Evolutionary conservation across 2,329 filamentous ascomycete species (phyloP), one percentile per base, ranked within the genome.

Genomic region (Aspergillus floridensis): DNA sequence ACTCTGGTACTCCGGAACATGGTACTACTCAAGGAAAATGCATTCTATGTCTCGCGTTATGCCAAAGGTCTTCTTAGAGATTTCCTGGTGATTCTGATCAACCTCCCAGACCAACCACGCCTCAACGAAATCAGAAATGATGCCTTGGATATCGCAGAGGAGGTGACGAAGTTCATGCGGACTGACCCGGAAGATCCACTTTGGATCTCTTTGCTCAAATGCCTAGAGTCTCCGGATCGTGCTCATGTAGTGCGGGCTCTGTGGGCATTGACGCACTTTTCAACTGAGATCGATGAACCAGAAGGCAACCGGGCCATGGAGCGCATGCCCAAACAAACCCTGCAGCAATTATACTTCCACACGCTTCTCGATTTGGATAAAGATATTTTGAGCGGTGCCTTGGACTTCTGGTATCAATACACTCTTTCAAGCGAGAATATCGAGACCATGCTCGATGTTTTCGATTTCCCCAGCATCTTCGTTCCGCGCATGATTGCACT

Each of bases 331-430:
- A 75, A 82, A 2, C 73, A 79, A 3, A 83, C 87, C 1, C 77
- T 98, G 24, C 84, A 88, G 66, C 71, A 74, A 38, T 57, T 80
- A 49, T 75, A 77, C 56, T 74, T 74, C 47, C 72, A 75, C 47
- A 74, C 72, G 2, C 68, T 79, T 19, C 68, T 79, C 22, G 74
- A 78, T 22, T 63, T 95, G 64, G 95, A 99, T 67, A 92, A 96
- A 72, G 93, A 97, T 71, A 81, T 99, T 14, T 84, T 93, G 66
- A 90, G 92, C 69, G 90, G 92, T 19, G 92, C 90, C 63, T 82
- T 99, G 32, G 95, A 99, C 75, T 96, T 99, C 71, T 83, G 98
- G 35, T 98, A 98, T 72, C 92, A 97, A 72, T 99, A 93, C 76
- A 97, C 93, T 0, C 91, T 92, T 0, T 88, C 92, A 8, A 86